These are phyloP conservation scores for Xylaria scruposa DNA, from an alignment of 495 filamentous ascomycete genomes.

Conservation along the genomic window DNA sequence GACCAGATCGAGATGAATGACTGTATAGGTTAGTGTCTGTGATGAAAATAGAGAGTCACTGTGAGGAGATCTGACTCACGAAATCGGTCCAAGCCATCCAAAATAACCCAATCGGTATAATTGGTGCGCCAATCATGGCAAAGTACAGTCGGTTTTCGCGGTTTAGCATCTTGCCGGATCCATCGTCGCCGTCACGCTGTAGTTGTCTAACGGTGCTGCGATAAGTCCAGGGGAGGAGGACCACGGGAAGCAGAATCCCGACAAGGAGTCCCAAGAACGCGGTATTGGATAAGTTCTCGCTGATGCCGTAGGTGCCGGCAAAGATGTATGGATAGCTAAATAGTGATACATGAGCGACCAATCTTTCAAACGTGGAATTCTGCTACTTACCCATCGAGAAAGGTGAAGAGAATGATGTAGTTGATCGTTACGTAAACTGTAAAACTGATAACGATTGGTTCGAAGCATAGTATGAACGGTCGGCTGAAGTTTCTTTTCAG, in stretches of 20 bases:
- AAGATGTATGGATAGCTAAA: constrained; percentile 66
- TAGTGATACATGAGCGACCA: neutral
- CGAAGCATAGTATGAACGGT: constrained; percentile 70
- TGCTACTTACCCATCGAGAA: constrained; percentile 49
- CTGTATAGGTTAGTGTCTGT: neutral
- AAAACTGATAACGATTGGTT: constrained; percentile 73
- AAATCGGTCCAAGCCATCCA: constrained; percentile 65
- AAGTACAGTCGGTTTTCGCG: constrained; percentile 59
- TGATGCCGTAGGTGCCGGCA: constrained; percentile 57
- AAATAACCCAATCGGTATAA: constrained; percentile 59
- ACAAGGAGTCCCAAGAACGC: constrained; percentile 62
- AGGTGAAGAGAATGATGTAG: constrained; percentile 69
- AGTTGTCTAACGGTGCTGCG: constrained; percentile 1
- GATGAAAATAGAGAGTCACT: neutral
- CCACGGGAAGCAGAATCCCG: constrained; percentile 52
- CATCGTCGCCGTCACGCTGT: constrained; percentile 37
- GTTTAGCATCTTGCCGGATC: constrained; percentile 41
- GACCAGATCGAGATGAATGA: constrained; percentile 60
- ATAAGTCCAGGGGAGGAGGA: constrained; percentile 55
- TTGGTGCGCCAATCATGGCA: constrained; percentile 59
- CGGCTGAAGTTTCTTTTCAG: constrained; percentile 68
- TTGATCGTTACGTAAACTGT: constrained; percentile 64
- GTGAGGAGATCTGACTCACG: constrained; percentile 7
- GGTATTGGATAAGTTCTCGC: constrained; percentile 60
- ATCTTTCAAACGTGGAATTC: neutral